phyloP scores from a whole-genome alignment of 352 stramenopile genomes.

The Paralagenidium karlingii region DNA sequence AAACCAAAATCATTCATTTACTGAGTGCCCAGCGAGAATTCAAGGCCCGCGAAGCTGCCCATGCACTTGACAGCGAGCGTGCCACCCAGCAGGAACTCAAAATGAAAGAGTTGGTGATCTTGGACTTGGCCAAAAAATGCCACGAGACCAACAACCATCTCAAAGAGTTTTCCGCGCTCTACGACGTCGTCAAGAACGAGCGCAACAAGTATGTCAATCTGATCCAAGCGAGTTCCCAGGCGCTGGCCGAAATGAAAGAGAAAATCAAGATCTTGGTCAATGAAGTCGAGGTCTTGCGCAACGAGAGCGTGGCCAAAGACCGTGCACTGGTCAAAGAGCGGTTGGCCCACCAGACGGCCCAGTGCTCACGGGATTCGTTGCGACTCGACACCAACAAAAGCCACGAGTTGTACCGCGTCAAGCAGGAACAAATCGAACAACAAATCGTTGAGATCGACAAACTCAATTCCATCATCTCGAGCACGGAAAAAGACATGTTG shows the following conservation, averaged over 20 bases:
- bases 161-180: constrained; percentile 88
- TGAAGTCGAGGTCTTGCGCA: constrained; percentile 89
- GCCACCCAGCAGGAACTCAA: constrained; percentile 84
- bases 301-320: constrained; percentile 88
- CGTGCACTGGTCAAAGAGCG: constrained; percentile 87
- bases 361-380: constrained; percentile 83
- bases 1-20: constrained; percentile 80
- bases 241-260: constrained; percentile 92
- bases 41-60: constrained; percentile 77
- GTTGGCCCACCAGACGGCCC: constrained; percentile 66
- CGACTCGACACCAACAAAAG: constrained; percentile 86
- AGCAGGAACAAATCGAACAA: constrained; percentile 88
- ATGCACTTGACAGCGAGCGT: constrained; percentile 63
- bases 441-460: constrained; percentile 94
- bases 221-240: constrained; percentile 85
- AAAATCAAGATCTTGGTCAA: constrained; percentile 95
- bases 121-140: constrained; percentile 90
- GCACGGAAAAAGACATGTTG: constrained; percentile 85
- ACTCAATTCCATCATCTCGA: constrained; percentile 89
- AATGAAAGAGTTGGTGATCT: constrained; percentile 89
- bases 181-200: constrained; percentile 94
- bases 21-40: constrained; percentile 85
- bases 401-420: constrained; percentile 79
- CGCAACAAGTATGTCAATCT: constrained; percentile 94
- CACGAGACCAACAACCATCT: constrained; percentile 89